These are phyloP conservation scores for Drosera capensis DNA, from an alignment of 148 eudicot genomes.

Conservation along the genomic window DNA sequence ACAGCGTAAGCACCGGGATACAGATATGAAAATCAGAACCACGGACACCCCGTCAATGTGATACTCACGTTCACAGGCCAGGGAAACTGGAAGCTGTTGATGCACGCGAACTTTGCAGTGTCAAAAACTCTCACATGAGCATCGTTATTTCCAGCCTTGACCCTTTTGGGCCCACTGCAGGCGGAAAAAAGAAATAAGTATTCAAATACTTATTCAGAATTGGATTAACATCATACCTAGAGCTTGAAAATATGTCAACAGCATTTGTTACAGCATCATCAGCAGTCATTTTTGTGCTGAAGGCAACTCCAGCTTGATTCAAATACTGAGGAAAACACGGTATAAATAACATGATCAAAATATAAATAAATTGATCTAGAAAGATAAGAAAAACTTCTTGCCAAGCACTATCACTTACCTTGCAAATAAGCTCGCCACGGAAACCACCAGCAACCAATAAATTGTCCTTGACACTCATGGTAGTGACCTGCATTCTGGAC, in stretches of 20 bases:
- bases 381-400: background rate
- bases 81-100: slow-evolving; percentile 40
- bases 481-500: slow-evolving; percentile 72
- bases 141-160: slow-evolving; percentile 69
- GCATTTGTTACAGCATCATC: slow-evolving; percentile 77
- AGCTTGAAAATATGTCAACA: slow-evolving; percentile 42
- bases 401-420: slow-evolving; percentile 30
- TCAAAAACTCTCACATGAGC: slow-evolving; percentile 67
- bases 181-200: background rate
- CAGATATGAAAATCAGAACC: background rate
- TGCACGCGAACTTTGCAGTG: slow-evolving; percentile 36
- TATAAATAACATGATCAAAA: background rate
- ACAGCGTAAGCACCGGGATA: background rate
- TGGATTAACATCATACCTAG: slow-evolving; percentile 15
- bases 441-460: slow-evolving; percentile 87
- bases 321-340: slow-evolving; percentile 29
- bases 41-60: background rate
- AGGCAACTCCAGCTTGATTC: slow-evolving; percentile 58
- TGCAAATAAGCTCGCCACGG: slow-evolving; percentile 84
- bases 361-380: background rate
- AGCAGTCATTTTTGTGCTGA: slow-evolving; percentile 41
- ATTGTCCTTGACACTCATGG: slow-evolving; percentile 72
- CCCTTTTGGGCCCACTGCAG: slow-evolving; percentile 50
- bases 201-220: background rate
- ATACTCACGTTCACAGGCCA: slow-evolving; percentile 93